Evolutionary conservation across 2,329 filamentous ascomycete genomes (phyloP).

Genomic region (Cladophialophora psammophila): DNA sequence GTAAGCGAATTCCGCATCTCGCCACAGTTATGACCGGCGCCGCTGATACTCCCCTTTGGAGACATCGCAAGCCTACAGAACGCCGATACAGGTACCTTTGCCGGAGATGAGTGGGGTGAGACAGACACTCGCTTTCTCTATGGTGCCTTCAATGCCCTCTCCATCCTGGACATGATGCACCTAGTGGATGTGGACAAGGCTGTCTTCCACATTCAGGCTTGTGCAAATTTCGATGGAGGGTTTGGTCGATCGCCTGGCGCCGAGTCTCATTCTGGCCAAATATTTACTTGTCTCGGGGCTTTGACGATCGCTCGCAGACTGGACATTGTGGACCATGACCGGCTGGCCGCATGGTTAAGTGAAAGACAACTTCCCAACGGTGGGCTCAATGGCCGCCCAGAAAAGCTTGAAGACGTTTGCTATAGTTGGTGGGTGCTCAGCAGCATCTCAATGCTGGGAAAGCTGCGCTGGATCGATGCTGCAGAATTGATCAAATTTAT

Average conservation of each 20-base stretch:
- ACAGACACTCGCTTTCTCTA: constrained; percentile 95
- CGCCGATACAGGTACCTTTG: constrained; percentile 80
- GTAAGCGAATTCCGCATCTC: constrained; percentile 61
- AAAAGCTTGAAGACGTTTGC: constrained; percentile 96
- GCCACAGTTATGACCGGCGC: background rate
- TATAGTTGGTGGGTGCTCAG: constrained; percentile 99
- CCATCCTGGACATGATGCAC: constrained; percentile 76
- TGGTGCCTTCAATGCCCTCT: constrained; percentile 86
- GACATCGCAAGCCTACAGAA: constrained; percentile 86
- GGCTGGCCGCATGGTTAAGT: constrained; percentile 86
- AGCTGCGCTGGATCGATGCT: constrained; percentile 91
- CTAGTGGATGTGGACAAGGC: constrained; percentile 81
- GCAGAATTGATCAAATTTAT: constrained; percentile 82
- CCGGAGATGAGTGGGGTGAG: constrained; percentile 96
- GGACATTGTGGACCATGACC: constrained; percentile 82
- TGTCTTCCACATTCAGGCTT: constrained; percentile 78
- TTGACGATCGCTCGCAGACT: constrained; percentile 82
- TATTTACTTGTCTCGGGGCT: constrained; percentile 91
- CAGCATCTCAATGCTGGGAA: constrained; percentile 86
- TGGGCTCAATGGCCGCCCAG: constrained; percentile 90
- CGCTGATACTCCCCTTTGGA: constrained; percentile 41
- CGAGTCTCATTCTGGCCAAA: constrained; percentile 93
- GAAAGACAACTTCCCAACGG: constrained; percentile 88
- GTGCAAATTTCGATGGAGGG: constrained; percentile 92
- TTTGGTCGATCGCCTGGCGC: constrained; percentile 90